These are phyloP conservation scores for Carex pumila DNA, from an alignment of 176 grass and related monocot genomes.

Conservation along the genomic window DNA sequence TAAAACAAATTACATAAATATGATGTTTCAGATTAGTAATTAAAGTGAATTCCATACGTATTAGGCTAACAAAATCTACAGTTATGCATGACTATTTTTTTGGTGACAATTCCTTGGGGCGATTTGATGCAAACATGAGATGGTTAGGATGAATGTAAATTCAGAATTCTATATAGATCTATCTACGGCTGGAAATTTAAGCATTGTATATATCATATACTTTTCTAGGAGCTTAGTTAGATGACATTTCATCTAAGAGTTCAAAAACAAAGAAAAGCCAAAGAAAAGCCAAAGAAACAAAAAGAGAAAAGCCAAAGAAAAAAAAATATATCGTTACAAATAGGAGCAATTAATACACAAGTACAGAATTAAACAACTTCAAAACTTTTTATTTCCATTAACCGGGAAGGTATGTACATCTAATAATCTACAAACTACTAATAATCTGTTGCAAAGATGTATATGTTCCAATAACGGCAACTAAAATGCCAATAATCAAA, in stretches of 20 bases:
- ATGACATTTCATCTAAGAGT: not conserved
- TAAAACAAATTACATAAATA: too few species aligned
- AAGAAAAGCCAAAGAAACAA: not conserved
- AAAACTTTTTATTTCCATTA: not conserved
- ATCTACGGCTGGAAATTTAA: not conserved
- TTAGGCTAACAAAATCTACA: too few species aligned
- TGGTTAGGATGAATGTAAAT: not conserved
- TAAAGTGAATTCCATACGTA: too few species aligned
- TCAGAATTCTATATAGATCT: not conserved
- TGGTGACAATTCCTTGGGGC: too few species aligned
- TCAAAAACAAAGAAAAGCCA: too few species aligned
- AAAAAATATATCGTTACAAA: not conserved
- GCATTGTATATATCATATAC: not conserved
- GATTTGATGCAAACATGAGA: too few species aligned
- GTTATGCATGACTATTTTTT: too few species aligned
- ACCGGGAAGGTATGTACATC: not conserved
- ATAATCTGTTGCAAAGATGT: conserved; percentile 43
- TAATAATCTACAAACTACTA: conserved; percentile 19
- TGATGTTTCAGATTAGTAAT: too few species aligned
- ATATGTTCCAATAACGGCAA: conserved; percentile 37
- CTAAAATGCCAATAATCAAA: conserved; percentile 27
- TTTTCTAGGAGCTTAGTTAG: not conserved
- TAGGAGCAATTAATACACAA: not conserved
- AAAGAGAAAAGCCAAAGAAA: not conserved
- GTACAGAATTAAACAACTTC: not conserved